Base-by-base conservation (phyloP, 2,329 filamentous ascomycete genomes). In the Aspergillus flavus region DNA sequence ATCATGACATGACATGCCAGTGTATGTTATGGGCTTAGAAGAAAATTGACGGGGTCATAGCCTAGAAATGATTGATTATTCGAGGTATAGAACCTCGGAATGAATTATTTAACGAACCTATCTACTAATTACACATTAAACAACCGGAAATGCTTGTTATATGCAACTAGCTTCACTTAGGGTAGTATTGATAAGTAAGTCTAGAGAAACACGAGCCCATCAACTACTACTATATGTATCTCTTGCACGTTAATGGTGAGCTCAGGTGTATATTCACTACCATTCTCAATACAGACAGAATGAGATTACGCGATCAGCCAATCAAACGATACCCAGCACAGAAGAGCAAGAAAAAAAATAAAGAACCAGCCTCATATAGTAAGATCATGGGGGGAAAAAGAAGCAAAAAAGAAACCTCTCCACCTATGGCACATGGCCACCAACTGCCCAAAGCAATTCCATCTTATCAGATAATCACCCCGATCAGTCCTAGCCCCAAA, bases 381-480 rank as follows among this genome's bases (percentile, higher is more conserved):
- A n/a, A n/a, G 7, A 41, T 3, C 3, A 19, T 41, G 39, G 16
- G 16, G 36, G 5, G 5, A 16, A 34, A 4, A 34, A 12, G 39
- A 41, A 36, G 3, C 2, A 36, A 36, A 16, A 36, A 36, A 6
- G 14, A 12, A 36, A 12, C 34, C 32, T 11, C 11, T 36, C 34
- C 34, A 36, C 14, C 34, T 16, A 36, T 16, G 6, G 14, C 34
- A 10, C 10, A 21, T 23, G 21, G 21, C 43, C 19, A 6, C 43
- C n/a, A 41, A 19, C 36, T 19, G n/a, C 11, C 21, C 21, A 46
- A 23, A 48, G 12, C 45, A 48, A 28, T n/a, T 28, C 16, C 36
- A 61, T 61, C 60, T 61, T 61, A 61, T 61, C 60, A 61, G 60
- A 61, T 61, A 58, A 61, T 61, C 59, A 57, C 32, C 59, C 58